Conservation (phyloP, 441 rosid genomes). For the Populus hybrid region DNA sequence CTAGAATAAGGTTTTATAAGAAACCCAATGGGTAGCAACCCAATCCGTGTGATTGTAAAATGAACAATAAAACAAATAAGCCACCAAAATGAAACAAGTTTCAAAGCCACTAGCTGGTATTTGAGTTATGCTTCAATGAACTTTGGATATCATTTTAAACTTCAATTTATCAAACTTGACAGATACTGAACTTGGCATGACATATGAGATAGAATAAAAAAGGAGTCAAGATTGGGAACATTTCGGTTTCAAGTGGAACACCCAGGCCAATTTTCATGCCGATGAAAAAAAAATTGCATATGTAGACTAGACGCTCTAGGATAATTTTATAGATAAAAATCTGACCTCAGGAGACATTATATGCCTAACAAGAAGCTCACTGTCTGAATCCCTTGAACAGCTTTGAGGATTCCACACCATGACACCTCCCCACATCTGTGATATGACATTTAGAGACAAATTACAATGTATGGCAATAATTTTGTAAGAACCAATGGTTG, state of each 20-base stretch:
- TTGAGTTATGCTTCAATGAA: background rate
- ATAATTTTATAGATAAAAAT: constrained; percentile 9
- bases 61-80: background rate
- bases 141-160: background rate
- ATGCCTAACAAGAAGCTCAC: constrained; percentile 37
- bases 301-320: background rate
- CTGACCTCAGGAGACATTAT: constrained; percentile 62
- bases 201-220: background rate
- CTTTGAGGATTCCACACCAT: constrained; percentile 75
- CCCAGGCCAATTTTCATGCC: background rate
- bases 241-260: background rate
- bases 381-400: constrained; percentile 51
- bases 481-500: constrained; percentile 1
- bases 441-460: constrained; percentile 20
- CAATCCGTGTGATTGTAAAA: background rate
- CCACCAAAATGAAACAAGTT: background rate
- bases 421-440: constrained; percentile 97
- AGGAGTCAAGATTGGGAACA: background rate
- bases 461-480: constrained; percentile 5
- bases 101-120: background rate
- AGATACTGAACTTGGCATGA: background rate
- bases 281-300: background rate
- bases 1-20: background rate
- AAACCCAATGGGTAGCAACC: background rate
- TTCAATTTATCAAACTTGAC: background rate